phyloP scores from a whole-genome alignment of 768 basidiomycete species.

The Coprinopsis cinerea region DNA sequence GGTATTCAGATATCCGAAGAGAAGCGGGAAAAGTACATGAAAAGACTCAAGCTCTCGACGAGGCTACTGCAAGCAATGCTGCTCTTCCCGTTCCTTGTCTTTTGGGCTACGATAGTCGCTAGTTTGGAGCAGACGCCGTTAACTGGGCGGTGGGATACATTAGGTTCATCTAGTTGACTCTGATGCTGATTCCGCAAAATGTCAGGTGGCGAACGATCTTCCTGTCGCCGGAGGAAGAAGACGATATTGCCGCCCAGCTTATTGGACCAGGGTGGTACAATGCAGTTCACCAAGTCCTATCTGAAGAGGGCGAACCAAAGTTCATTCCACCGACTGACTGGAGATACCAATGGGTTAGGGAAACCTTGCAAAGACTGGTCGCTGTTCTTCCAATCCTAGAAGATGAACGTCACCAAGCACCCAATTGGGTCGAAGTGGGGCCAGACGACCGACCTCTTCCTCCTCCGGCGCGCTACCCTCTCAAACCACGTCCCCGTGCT shows the following conservation, averaged over 20 bases:
- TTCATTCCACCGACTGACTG: constrained; percentile 77
- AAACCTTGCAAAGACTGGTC: constrained; percentile 76
- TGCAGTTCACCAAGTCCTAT: constrained; percentile 75
- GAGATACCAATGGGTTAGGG: constrained; percentile 83
- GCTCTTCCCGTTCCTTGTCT: constrained; percentile 52
- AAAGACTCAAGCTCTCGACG: constrained; percentile 44
- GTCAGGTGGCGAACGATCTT: constrained; percentile 80
- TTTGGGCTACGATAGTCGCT: constrained; percentile 66
- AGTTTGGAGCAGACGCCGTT: constrained; percentile 75
- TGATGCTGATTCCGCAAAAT: neutral
- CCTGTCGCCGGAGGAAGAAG: constrained; percentile 90
- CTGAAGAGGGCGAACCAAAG: constrained; percentile 52
- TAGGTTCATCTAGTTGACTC: neutral
- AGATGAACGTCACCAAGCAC: constrained; percentile 47
- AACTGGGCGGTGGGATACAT: constrained; percentile 66
- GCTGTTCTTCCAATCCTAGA: constrained; percentile 62
- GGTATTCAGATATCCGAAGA: constrained; percentile 48
- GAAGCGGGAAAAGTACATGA: constrained; percentile 41
- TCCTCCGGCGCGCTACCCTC: constrained; percentile 76
- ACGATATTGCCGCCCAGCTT: constrained; percentile 77
- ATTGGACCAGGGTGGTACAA: constrained; percentile 83
- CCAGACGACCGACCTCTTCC: constrained; percentile 57
- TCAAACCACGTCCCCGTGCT: constrained; percentile 79
- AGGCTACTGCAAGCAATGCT: constrained; percentile 49
- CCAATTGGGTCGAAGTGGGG: constrained; percentile 50